Conservation (phyloP, 805 yeast genomes). For the Ogataea glucozyma region DNA sequence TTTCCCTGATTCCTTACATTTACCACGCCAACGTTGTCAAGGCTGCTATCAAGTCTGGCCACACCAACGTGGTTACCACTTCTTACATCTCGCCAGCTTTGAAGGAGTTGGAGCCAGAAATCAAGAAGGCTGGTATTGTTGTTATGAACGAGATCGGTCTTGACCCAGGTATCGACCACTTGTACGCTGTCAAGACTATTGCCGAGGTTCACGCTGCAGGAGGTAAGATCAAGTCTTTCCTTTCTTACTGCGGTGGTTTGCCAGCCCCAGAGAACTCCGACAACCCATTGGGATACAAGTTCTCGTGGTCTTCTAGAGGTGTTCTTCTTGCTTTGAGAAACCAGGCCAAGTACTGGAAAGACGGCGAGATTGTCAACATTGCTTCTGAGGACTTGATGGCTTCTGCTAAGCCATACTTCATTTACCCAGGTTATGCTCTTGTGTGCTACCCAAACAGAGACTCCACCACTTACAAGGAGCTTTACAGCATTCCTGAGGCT, state of each 20-base stretch:
- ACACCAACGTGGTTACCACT: conserved; percentile 86
- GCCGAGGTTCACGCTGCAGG: conserved; percentile 91
- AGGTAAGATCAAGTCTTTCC: conserved; percentile 91
- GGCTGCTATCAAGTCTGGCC: conserved; percentile 87
- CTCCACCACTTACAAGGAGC: conserved; percentile 88
- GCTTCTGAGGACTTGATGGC: conserved; percentile 92
- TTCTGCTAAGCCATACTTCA: conserved; percentile 90
- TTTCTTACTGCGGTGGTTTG: conserved; percentile 97
- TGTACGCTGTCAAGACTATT: conserved; percentile 97
- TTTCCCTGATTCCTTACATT: conserved; percentile 94
- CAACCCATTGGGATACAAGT: conserved; percentile 98
- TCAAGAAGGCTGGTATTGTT: conserved; percentile 91
- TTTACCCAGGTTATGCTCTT: conserved; percentile 93
- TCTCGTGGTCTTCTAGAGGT: conserved; percentile 99
- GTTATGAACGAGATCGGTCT: conserved; percentile 99
- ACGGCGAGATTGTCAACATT: conserved; percentile 79
- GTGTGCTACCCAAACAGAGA: conserved; percentile 98
- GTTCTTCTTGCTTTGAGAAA: conserved; percentile 94
- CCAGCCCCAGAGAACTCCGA: conserved; percentile 98
- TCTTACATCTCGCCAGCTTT: conserved; percentile 95
- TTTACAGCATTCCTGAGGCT: conserved; percentile 95
- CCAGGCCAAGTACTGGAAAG: conserved; percentile 83
- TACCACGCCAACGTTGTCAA: conserved; percentile 92
- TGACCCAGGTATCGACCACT: conserved; percentile 98
- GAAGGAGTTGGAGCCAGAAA: conserved; percentile 79